These are phyloP conservation scores for Clonostachys solani DNA, from an alignment of 2,329 filamentous ascomycete genomes.

Conservation along the genomic window DNA sequence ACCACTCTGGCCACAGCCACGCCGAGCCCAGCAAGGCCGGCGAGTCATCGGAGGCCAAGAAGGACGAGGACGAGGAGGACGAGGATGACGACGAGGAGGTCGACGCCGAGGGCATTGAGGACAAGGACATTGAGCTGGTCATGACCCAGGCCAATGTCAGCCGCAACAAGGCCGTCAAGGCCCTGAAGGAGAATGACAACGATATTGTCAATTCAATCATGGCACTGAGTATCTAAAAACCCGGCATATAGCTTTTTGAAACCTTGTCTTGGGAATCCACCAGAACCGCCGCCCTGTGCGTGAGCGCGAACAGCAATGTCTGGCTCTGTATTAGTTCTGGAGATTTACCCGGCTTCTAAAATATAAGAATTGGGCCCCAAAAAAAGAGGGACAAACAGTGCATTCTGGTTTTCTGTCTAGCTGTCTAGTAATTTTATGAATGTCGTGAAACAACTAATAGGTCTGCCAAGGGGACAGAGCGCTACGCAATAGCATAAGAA, in stretches of 20 bases:
- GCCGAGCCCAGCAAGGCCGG: conserved; percentile 61
- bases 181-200: conserved; percentile 98
- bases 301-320: conserved; percentile 7
- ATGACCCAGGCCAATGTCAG: conserved; percentile 97
- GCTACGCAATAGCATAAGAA: no score
- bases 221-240: conserved; percentile 80
- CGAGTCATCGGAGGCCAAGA: conserved; percentile 61
- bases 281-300: no score
- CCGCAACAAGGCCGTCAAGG: conserved; percentile 98
- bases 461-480: no score
- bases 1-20: conserved; percentile 70
- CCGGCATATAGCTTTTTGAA: neutral
- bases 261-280: no score
- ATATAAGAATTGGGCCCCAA: neutral
- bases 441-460: no score
- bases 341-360: conserved; percentile 3
- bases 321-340: conserved; percentile 21
- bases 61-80: conserved; percentile 77
- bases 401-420: no score
- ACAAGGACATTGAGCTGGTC: conserved; percentile 99
- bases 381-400: neutral
- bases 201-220: conserved; percentile 99
- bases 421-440: no score
- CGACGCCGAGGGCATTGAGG: conserved; percentile 89
- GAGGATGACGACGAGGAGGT: conserved; percentile 96